phyloP scores from a whole-genome alignment of 2,329 filamentous ascomycete genomes.

The Plectosphaerella plurivora region DNA sequence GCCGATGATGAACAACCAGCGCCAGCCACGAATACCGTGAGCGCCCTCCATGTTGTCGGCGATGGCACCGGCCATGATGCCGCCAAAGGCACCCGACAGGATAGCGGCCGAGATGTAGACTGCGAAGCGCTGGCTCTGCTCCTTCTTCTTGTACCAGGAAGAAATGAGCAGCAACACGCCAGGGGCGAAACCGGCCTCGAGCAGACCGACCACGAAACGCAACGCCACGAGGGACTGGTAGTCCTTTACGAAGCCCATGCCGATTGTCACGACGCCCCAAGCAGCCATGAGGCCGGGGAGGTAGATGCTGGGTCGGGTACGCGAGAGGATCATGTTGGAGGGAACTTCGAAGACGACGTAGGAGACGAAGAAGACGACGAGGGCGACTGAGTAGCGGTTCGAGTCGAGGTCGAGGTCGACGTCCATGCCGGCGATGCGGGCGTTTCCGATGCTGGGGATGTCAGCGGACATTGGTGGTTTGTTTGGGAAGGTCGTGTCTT shows the following conservation, averaged over 20 bases:
- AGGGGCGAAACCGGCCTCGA: constrained; percentile 7
- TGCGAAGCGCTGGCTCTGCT: constrained; percentile 10
- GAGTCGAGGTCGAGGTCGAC: constrained; percentile 33
- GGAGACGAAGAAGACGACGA: constrained; percentile 28
- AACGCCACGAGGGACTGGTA: constrained; percentile 12
- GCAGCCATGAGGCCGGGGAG: constrained; percentile 16
- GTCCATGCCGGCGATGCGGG: constrained; percentile 36
- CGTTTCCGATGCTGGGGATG: constrained; percentile 14
- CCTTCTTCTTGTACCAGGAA: constrained; percentile 11
- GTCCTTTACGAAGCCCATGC: constrained; percentile 12
- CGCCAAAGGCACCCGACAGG: constrained; percentile 24
- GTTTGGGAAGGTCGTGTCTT: no score
- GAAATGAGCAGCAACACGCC: background rate
- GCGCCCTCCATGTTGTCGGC: constrained; percentile 3
- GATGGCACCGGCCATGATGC: constrained; percentile 21
- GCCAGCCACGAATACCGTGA: constrained; percentile 31
- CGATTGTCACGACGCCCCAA: constrained; percentile 19
- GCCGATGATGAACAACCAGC: constrained; percentile 46
- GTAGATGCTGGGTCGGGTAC: constrained; percentile 37
- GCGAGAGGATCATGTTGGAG: constrained; percentile 39
- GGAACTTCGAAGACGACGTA: constrained; percentile 30
- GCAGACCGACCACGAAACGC: constrained; percentile 16
- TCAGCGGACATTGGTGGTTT: no score
- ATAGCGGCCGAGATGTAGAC: constrained; percentile 23
- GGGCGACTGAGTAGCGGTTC: constrained; percentile 28